These are phyloP conservation scores for Plasmodium gallinaceum DNA, from an alignment of 169 alveolate species.

Conservation along the genomic window DNA sequence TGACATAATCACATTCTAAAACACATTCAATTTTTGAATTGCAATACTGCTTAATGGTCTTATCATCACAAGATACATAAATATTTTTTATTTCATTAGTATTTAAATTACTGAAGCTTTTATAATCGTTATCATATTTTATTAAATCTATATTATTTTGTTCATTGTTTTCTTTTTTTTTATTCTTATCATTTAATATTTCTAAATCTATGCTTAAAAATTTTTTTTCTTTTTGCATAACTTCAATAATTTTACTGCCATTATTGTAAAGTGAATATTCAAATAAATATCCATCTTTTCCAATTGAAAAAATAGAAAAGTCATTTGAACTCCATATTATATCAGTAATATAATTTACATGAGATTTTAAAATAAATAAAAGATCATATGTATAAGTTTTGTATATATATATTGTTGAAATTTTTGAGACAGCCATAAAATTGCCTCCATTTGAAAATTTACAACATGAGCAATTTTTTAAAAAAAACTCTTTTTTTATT, in stretches of 20 bases:
- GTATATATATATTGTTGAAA: slow-evolving; percentile 64
- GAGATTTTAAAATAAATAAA: slow-evolving; percentile 57
- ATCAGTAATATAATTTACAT: slow-evolving; percentile 67
- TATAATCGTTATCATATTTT: slow-evolving; percentile 55
- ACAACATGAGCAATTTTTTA: slow-evolving; percentile 75
- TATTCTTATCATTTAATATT: slow-evolving; percentile 18
- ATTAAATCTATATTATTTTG: slow-evolving; percentile 12
- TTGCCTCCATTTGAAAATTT: slow-evolving; percentile 72
- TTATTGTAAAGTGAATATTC: slow-evolving; percentile 69
- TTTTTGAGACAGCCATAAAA: slow-evolving; percentile 72
- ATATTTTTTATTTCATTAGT: slow-evolving; percentile 51
- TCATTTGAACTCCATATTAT: slow-evolving; percentile 57
- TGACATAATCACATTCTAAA: slow-evolving; percentile 43
- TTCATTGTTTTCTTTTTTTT: slow-evolving; percentile 5
- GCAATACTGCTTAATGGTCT: slow-evolving; percentile 68
- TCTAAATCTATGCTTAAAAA: slow-evolving; percentile 70
- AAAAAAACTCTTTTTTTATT: slow-evolving; percentile 65
- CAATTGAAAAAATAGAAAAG: slow-evolving; percentile 60
- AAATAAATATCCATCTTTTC: slow-evolving; percentile 70
- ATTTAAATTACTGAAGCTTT: slow-evolving; percentile 22
- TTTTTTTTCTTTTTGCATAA: slow-evolving; percentile 70
- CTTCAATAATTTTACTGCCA: slow-evolving; percentile 70
- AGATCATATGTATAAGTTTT: slow-evolving; percentile 64
- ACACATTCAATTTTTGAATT: slow-evolving; percentile 53
- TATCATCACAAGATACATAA: slow-evolving; percentile 72